Evolutionary conservation across 768 basidiomycete species (phyloP).

Genomic region (Fibroporia radiculosa): DNA sequence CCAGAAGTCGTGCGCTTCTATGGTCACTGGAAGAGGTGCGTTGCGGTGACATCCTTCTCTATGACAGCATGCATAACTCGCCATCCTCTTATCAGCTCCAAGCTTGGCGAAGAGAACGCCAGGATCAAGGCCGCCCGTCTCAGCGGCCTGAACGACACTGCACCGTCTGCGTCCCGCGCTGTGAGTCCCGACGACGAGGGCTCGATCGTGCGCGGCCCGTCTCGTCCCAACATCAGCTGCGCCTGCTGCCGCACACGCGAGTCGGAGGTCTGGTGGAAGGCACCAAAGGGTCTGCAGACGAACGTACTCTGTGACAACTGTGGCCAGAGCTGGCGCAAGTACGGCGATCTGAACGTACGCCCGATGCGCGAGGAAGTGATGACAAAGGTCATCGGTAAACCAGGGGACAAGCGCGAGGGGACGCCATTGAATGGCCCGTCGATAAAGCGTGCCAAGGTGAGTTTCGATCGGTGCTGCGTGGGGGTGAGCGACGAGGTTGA

Average conservation of each 20-base stretch:
- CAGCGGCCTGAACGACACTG: constrained; percentile 17
- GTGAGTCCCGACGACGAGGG: constrained; percentile 58
- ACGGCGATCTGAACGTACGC: constrained; percentile 79
- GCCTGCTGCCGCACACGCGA: constrained; percentile 82
- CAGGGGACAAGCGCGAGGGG: constrained; percentile 53
- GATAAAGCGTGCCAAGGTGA: constrained; percentile 61
- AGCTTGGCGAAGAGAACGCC: constrained; percentile 62
- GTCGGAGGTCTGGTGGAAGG: constrained; percentile 83
- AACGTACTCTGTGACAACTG: constrained; percentile 79
- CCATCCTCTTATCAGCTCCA: constrained; percentile 35
- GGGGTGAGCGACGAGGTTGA: not conserved
- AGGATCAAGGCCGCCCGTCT: constrained; percentile 35
- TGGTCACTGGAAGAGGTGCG: constrained; percentile 80
- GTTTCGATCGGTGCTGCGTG: constrained; percentile 1
- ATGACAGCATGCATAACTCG: constrained; percentile 3
- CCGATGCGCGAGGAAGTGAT: constrained; percentile 59
- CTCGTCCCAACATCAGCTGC: constrained; percentile 52
- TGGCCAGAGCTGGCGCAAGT: constrained; percentile 87
- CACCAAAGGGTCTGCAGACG: constrained; percentile 76
- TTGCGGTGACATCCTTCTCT: not conserved
- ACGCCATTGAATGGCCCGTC: constrained; percentile 41
- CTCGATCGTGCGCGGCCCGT: constrained; percentile 55
- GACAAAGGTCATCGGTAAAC: constrained; percentile 26
- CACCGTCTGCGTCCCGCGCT: constrained; percentile 7
- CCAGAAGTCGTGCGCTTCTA: constrained; percentile 80